Evolutionary conservation across 495 filamentous ascomycete species (phyloP), one percentile per base, ranked within the genome.

Genomic region (Lophiotrema nucula): DNA sequence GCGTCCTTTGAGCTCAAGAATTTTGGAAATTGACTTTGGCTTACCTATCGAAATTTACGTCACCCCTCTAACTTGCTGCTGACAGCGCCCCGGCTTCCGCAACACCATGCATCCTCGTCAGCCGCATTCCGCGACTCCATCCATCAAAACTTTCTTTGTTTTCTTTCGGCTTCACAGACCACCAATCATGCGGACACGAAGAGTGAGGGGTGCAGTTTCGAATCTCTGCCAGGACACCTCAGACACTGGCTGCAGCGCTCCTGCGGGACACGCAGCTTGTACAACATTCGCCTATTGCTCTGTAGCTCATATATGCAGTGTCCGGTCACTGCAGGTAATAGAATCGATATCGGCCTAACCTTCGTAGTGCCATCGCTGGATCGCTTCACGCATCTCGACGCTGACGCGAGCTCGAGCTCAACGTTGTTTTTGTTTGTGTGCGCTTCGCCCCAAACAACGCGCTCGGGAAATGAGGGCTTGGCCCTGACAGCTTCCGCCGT

Each of bases 381-480:
- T 27, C 51, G 38, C 41, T 28, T 28, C 41, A 28, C 12, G 16
- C 19, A 27, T 16, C 23, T 15, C 38, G 18, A 21, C 4, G 31
- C 3, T 43, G 33, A 10, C 31, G 48, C 12, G 2, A 10, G 19
- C 3, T 10, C 16, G 39, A 18, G 35, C 31, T 49, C 31, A 8
- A 35, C 42, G 54, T 49, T 58, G 44, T 49, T 47, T 60, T 60
- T n/a, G 58, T 31, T 23, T 55, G 49, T 46, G 33, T 51, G 46
- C 28, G 21, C 35, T 12, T 8, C 15, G 27, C 39, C 46, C 25
- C 35, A 62, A 65, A 65, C 62, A 65, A 65, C 62, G 56, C 62
- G 62, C n/a, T n/a, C 57, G 44, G 47, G 49, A 60, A 56, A 56
- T 53, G 57, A 60, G 51, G 45, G 25, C 55, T 46, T 42, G n/a